Evolutionary conservation across 208 protist species (phyloP), one percentile per base, ranked within the genome.

Genomic region (Balamuthia mandrillaris): DNA sequence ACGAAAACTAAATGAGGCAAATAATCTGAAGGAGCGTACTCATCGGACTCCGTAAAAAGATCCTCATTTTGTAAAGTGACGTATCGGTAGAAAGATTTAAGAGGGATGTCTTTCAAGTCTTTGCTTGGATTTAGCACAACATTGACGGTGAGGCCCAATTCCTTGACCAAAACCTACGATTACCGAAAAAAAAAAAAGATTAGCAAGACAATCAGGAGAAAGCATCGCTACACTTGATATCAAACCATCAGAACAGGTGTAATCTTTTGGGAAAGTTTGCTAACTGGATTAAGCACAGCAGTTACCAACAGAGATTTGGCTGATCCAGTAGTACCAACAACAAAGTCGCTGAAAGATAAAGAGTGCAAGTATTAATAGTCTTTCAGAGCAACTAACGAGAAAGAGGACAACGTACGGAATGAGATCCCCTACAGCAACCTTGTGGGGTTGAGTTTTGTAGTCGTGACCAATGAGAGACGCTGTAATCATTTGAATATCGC

Each of bases 1-100:
- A 5, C 74, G 56, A 0, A 93, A 93, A 5, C 90, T 37, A 72
- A 37, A 92, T 81, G 14, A 95, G 89, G 47, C 81, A 49, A n/a
- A n/a, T n/a, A n/a, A n/a, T n/a, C n/a, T n/a, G n/a, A n/a, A n/a
- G n/a, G 94, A 14, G 16, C 35, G 52, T 66, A 83, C 77, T 54
- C 5, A 10, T 54, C 95, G 33, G 79, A 39, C 0, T n/a, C 37
- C 84, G 96, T 93, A 52, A 98, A 98, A 14, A 47, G 33, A 9
- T 95, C 58, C 7, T 87, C 54, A 1, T 89, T 65, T n/a, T 85
- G 66, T 0, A 94, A 81, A 1, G n/a, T n/a, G n/a, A 98, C 96
- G 84, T 93, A 97, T 18, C 92, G 84, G 89, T 97, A 98, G 82
- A 96, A 97, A 54, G 92, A 88, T 33, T 97, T 94, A 14, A 98